A percentile compares a stretch with the other conserved stretches of the same genome.
Conservation (phyloP, 2,329 filamentous ascomycete species). For the Dendryphion nanum region DNA sequence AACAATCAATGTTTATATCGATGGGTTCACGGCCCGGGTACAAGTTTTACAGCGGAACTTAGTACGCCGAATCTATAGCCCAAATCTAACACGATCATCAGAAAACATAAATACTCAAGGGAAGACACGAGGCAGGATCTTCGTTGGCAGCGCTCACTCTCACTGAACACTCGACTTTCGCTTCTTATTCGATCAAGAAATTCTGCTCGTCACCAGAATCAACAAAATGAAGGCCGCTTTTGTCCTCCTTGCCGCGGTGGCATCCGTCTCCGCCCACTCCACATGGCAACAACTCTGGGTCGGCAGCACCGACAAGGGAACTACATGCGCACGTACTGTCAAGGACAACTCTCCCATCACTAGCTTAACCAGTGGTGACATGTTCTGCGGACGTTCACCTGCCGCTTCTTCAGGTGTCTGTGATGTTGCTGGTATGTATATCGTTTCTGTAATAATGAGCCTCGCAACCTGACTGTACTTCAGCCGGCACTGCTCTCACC, state of each 20-base stretch:
- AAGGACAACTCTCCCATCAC: slow-evolving; percentile 36
- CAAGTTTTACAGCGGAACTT: slow-evolving; percentile 1
- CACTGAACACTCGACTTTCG: background rate
- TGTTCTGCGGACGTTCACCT: slow-evolving; percentile 38
- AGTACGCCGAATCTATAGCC: slow-evolving; percentile 2
- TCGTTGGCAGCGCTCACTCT: background rate
- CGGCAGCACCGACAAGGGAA: slow-evolving; percentile 29
- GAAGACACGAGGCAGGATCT: too few species aligned
- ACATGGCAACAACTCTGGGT: slow-evolving; percentile 42
- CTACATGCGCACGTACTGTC: slow-evolving; percentile 30
- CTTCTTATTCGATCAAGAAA: background rate
- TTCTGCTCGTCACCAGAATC: background rate
- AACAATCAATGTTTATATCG: slow-evolving; percentile 4
- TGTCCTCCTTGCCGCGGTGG: slow-evolving; percentile 31
- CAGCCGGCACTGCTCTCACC: slow-evolving; percentile 33
- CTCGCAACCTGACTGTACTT: background rate
- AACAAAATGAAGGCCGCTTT: slow-evolving; percentile 32
- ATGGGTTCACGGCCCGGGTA: slow-evolving; percentile 5
- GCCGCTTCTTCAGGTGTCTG: slow-evolving; percentile 24
- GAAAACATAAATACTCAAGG: background rate
- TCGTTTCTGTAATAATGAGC: background rate
- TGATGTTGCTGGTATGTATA: slow-evolving; percentile 34
- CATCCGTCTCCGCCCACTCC: slow-evolving; percentile 36
- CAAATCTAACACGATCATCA: too few species aligned
- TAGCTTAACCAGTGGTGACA: slow-evolving; percentile 27